Percentiles rank a stretch among this genome's conserved stretches.
These are phyloP conservation scores for Colletotrichum phormii DNA, from an alignment of 2,329 filamentous ascomycete genomes.

Conservation along the genomic window DNA sequence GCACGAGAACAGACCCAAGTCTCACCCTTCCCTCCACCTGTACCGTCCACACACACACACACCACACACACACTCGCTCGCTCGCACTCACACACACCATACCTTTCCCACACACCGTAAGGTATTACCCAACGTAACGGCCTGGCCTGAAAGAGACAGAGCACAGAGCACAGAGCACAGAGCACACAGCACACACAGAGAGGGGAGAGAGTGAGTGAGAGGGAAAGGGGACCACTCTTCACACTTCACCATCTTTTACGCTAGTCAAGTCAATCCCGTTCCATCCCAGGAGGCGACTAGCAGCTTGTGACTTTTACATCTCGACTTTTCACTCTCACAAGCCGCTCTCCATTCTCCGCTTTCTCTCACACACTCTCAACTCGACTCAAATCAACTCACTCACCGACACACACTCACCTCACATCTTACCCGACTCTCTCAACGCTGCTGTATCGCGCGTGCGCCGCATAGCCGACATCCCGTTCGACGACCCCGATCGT, in stretches of 20 bases:
- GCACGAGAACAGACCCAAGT: slow-evolving; percentile 28
- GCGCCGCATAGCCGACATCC: background rate
- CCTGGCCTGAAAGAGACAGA: slow-evolving; percentile 9
- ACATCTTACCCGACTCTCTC: background rate
- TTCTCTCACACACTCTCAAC: background rate
- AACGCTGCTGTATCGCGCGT: background rate
- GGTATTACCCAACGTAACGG: slow-evolving; percentile 7
- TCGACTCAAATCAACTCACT: too few relatives aligned
- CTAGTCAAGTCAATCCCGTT: slow-evolving; percentile 34
- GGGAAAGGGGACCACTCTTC: slow-evolving; percentile 30
- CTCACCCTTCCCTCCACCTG: slow-evolving; percentile 14
- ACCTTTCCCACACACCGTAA: background rate
- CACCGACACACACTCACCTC: too few relatives aligned
- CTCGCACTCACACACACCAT: background rate
- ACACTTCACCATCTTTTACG: slow-evolving; percentile 24
- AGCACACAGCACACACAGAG: too few relatives aligned
- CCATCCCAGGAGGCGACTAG: background rate
- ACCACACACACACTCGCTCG: slow-evolving; percentile 14
- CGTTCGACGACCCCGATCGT: background rate
- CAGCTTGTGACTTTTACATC: slow-evolving; percentile 29
- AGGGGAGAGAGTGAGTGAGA: background rate
- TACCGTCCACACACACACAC: background rate
- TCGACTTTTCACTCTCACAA: slow-evolving; percentile 30
- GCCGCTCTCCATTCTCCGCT: background rate
- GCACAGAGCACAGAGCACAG: too few relatives aligned